These are phyloP conservation scores for Tulasnella calospora DNA, from an alignment of 768 basidiomycete genomes.

Conservation along the genomic window DNA sequence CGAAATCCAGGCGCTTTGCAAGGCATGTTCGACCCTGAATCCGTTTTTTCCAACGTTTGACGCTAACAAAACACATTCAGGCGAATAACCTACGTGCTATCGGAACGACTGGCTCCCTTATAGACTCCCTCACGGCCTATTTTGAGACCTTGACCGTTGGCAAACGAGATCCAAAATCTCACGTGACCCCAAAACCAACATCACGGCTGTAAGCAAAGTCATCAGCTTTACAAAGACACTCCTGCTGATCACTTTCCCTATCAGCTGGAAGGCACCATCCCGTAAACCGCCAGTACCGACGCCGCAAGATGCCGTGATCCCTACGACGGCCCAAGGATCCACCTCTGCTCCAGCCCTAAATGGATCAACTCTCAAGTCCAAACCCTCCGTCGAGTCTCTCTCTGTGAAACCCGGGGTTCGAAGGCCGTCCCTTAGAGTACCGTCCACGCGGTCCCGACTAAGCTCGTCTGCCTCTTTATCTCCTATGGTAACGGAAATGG, in stretches of 20 bases:
- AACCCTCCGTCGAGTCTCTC: background rate
- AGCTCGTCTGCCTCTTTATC: background rate
- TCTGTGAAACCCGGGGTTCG: background rate
- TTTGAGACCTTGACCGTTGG: background rate
- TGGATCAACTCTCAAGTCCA: background rate
- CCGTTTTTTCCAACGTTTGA: background rate
- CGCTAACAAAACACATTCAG: background rate
- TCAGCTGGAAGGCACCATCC: background rate
- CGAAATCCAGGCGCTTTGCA: background rate
- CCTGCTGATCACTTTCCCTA: background rate
- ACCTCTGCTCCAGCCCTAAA: background rate
- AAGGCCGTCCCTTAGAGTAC: background rate
- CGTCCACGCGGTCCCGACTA: background rate
- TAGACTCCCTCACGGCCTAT: background rate
- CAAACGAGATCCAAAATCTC: background rate
- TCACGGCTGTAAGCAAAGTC: background rate
- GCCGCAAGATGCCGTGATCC: background rate
- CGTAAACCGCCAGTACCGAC: background rate
- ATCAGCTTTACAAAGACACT: background rate
- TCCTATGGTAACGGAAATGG: background rate
- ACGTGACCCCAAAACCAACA: background rate
- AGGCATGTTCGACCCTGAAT: slow-evolving; percentile 5
- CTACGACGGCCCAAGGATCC: background rate
- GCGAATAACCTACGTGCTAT: background rate
- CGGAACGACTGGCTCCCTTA: background rate